These are phyloP conservation scores for Durotheca rogersii DNA, from an alignment of 495 filamentous ascomycete species.

Conservation along the genomic window DNA sequence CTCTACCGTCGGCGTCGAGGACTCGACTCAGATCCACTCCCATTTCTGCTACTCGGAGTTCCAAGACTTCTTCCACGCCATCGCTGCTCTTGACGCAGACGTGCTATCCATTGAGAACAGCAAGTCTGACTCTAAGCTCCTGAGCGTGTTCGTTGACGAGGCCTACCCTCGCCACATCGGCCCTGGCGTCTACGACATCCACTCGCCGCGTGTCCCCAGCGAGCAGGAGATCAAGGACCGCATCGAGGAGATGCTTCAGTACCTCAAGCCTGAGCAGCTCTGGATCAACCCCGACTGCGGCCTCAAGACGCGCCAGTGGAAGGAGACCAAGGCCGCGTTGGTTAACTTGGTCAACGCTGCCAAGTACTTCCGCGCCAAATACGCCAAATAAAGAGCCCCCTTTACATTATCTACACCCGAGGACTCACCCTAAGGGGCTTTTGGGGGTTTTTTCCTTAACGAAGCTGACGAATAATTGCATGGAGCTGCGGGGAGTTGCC, in stretches of 20 bases:
- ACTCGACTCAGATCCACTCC: conserved; percentile 97
- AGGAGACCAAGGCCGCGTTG: conserved; percentile 91
- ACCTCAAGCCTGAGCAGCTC: conserved; percentile 91
- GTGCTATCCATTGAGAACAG: conserved; percentile 99
- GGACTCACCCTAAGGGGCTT: too few relatives aligned
- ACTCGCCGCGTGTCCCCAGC: conserved; percentile 92
- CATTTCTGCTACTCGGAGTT: conserved; percentile 99
- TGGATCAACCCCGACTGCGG: conserved; percentile 99
- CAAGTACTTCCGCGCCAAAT: conserved; percentile 92
- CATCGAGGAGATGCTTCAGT: conserved; percentile 94
- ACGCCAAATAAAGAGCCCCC: conserved; percentile 53
- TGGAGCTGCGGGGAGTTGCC: conserved; percentile 26
- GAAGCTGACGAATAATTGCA: conserved; percentile 36
- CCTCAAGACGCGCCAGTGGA: conserved; percentile 96
- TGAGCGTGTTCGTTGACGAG: conserved; percentile 97
- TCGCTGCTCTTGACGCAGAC: conserved; percentile 95
- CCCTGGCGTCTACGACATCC: conserved; percentile 98
- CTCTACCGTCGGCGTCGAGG: conserved; percentile 82
- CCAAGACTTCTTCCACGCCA: conserved; percentile 99
- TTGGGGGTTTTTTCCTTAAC: conserved; percentile 15
- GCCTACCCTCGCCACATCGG: conserved; percentile 96
- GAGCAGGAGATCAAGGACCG: conserved; percentile 97
- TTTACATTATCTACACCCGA: too few relatives aligned
- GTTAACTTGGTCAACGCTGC: conserved; percentile 93
- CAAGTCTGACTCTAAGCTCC: conserved; percentile 98